Evolutionary conservation across 139 green algal species (phyloP).

Genomic region (Coelastrella sp.): DNA sequence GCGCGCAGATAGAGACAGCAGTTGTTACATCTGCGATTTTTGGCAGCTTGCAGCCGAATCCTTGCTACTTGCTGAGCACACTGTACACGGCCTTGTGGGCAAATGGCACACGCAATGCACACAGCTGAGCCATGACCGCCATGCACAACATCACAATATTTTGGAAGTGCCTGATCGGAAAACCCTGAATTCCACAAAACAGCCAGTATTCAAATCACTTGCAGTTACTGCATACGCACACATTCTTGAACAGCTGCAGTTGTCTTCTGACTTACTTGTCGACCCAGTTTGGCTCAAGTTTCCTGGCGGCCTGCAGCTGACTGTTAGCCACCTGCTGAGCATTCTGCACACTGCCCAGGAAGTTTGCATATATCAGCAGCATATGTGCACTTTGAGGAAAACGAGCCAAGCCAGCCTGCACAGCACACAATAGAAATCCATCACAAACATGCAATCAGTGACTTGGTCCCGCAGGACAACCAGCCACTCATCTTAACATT

Average conservation of each 20-base stretch:
- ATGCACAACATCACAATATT: no score
- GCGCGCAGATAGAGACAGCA: background rate
- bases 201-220: no score
- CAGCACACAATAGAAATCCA: background rate
- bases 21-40: background rate
- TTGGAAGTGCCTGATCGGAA: no score
- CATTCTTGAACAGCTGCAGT: background rate
- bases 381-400: slow-evolving; percentile 52
- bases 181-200: no score
- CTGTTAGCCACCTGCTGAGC: slow-evolving; percentile 42
- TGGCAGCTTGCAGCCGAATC: no score
- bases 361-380: slow-evolving; percentile 56
- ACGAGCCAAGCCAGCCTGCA: slow-evolving; percentile 54
- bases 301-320: slow-evolving; percentile 59
- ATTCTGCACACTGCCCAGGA: slow-evolving; percentile 49
- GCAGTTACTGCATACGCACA: no score
- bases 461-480: background rate
- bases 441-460: no score
- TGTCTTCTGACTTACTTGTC: slow-evolving; percentile 15
- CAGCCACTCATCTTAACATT: no score
- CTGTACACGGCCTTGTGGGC: background rate
- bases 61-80: no score
- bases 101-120: no score
- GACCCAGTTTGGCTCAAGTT: slow-evolving; percentile 54
- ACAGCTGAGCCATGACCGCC: no score